Evolutionary conservation across 1,139 yeast genomes (phyloP), one percentile per base, ranked within the genome.

Genomic region (Blastobotrys arbuscula): DNA sequence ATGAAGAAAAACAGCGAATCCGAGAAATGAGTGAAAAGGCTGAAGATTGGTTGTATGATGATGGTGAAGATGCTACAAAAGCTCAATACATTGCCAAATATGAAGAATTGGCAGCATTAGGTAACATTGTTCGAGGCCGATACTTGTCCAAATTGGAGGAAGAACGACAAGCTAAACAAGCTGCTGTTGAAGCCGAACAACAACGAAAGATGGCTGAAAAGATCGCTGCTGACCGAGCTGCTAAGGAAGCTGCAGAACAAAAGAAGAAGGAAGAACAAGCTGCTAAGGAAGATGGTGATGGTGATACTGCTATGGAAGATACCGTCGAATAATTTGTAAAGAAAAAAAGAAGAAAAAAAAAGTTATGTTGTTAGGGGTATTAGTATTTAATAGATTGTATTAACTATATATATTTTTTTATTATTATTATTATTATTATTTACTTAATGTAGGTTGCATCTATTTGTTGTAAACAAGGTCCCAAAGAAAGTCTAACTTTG

Each of bases 21-120:
- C 69, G 78, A 51, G 85, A 75, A 53, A 77, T 84, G 77, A 79
- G 92, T 68, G 68, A 77, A 66, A 86, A 84, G 69, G 81, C 97
- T 58, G 98, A 94, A 77, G 96, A 92, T 68, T 92, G 99, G 99
- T 80, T 92, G 66, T 94, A 92, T 72, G 96, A 86, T 55, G 98
- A 88, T 51, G 97, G 98, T 65, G 92, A 86, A 67, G 98, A 92
- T 69, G 81, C 97, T 55, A 77, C 90, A 68, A 90, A 92, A 81
- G 98, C 95, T 62, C 88, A 85, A 72, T 92, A 92, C 78, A 84
- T 94, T 73, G 97, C 98, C 66, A 90, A 86, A 74, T 89, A 90
- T 74, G 98, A 94, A 74, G 98, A 92, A 73, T 82, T 92, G 67
- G 95, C 97, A 45, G 78, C 96, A 46, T 76, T 83, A 63, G 98